Evolutionary conservation across 2,329 filamentous ascomycete genomes (phyloP), one percentile per base, ranked within the genome.

Genomic region (Lachnellula suecica): DNA sequence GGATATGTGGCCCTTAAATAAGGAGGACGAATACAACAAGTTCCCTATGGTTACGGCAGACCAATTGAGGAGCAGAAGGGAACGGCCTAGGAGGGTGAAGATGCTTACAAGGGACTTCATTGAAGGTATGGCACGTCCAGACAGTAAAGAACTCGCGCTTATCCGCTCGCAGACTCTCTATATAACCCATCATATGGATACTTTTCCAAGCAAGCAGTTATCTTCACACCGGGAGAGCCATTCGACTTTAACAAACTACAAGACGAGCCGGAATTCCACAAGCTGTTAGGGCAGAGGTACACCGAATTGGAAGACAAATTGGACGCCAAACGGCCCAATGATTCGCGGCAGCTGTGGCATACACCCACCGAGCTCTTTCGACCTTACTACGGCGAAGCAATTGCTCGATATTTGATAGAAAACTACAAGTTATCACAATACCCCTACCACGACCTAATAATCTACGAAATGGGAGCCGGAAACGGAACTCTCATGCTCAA

Each of bases 81-180:
- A 96, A 67, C 79, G 94, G 65, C 94, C 94, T 41, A 83, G 82
- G 66, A 82, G 88, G 70, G 92, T 96, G 61, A 97, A 96, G 81
- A 99, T 99, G 94, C 75, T 97, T 66, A 89, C 95, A 68, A 83
- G 95, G 60, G 95, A 99, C 77, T 99, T 99, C 68, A 94, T 99
- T 67, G 94, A 99, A 71, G 92, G 89, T 91, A 67, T 60, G 70
- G 69, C 15, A 27, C 20, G 22, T 35, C 22, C 15, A 19, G 7
- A 31, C 22, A 9, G 38, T 10, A 17, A 41, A 47, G 37, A 48
- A 25, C 43, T 48, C 31, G 19, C 41, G n/a, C 56, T 65, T 37
- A 66, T 29, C 41, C 22, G 4, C 37, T 22, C 57, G 27, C 63
- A 95, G 92, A 97, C 74, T 94, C 90, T 68, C 75, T 97, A 13